Conservation (phyloP, 257 asterid genomes). For the Euphrasia confusa region DNA sequence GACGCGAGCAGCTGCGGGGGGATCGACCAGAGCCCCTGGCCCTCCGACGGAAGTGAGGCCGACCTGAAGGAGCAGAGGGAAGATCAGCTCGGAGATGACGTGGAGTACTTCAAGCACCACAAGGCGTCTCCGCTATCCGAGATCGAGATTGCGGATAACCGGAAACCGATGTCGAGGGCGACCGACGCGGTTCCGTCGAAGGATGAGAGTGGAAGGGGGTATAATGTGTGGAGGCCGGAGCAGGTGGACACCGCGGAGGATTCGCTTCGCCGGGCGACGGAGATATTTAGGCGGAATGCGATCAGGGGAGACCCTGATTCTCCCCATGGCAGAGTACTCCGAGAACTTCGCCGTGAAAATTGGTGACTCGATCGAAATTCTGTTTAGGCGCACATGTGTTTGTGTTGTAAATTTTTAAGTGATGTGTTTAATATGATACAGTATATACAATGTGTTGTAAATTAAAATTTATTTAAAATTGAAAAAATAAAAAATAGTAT, state of each 20-base stretch:
- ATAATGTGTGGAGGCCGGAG: constrained; percentile 57
- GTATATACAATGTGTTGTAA: too few relatives aligned
- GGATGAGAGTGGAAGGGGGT: constrained; percentile 23
- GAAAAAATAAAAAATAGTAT: too few relatives aligned
- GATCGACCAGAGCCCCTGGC: constrained; percentile 57
- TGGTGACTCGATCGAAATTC: constrained; percentile 38
- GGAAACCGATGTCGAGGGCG: constrained; percentile 58
- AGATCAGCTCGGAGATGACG: constrained; percentile 43
- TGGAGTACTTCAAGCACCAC: constrained; percentile 50
- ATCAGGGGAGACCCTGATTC: constrained; percentile 80
- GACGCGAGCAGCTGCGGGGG: constrained; percentile 42
- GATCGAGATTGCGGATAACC: constrained; percentile 52
- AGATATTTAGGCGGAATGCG: constrained; percentile 49
- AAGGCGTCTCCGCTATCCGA: constrained; percentile 76
- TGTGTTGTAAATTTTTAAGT: background rate
- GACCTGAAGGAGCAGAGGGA: constrained; percentile 25
- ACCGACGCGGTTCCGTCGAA: constrained; percentile 40
- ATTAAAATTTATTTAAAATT: too few relatives aligned
- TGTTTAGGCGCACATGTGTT: background rate
- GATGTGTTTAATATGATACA: too few relatives aligned
- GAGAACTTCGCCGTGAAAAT: constrained; percentile 61
- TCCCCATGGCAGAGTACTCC: constrained; percentile 74
- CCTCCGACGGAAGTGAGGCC: constrained; percentile 33
- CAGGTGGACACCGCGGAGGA: constrained; percentile 83
- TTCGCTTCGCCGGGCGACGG: constrained; percentile 51